Evolutionary conservation across 495 filamentous ascomycete genomes (phyloP).

Genomic region (Oleoguttula mirabilis): DNA sequence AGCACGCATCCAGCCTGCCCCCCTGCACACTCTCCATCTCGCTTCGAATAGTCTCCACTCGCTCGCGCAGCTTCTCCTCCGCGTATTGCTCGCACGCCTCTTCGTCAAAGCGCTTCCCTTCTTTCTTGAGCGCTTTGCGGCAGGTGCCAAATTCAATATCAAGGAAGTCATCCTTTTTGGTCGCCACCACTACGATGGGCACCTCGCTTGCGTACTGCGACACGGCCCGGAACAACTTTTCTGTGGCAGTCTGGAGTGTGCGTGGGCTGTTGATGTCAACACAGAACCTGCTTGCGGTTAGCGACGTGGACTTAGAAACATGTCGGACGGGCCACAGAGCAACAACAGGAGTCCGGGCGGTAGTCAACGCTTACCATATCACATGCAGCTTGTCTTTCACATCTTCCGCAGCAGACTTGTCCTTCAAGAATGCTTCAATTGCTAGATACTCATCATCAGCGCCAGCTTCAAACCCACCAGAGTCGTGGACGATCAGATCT

Average conservation of each 20-base stretch:
- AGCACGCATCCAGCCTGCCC: slow-evolving; percentile 20
- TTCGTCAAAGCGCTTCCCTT: slow-evolving; percentile 15
- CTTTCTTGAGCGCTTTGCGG: slow-evolving; percentile 14
- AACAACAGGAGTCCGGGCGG: too few species aligned
- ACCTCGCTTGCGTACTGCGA: slow-evolving; percentile 21
- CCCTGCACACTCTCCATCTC: slow-evolving; percentile 20
- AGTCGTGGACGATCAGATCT: slow-evolving; percentile 25
- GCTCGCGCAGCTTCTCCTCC: slow-evolving; percentile 16
- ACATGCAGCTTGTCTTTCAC: slow-evolving; percentile 20
- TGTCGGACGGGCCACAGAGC: too few species aligned
- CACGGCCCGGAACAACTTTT: slow-evolving; percentile 21
- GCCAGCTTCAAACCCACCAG: slow-evolving; percentile 26
- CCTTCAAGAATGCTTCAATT: slow-evolving; percentile 19
- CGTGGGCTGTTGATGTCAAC: slow-evolving; percentile 24
- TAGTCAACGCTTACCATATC: slow-evolving; percentile 18
- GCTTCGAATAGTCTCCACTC: slow-evolving; percentile 15
- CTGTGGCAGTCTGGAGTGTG: slow-evolving; percentile 21
- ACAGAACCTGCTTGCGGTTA: slow-evolving; percentile 21
- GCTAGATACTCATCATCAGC: slow-evolving; percentile 16
- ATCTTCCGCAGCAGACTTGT: slow-evolving; percentile 16
- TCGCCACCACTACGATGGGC: slow-evolving; percentile 22
- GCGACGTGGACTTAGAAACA: too few species aligned
- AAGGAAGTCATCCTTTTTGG: slow-evolving; percentile 24
- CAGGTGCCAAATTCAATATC: slow-evolving; percentile 15
- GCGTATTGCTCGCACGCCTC: slow-evolving; percentile 16